Conservation (phyloP, 768 basidiomycete genomes). For the Trametes gibbosa region DNA sequence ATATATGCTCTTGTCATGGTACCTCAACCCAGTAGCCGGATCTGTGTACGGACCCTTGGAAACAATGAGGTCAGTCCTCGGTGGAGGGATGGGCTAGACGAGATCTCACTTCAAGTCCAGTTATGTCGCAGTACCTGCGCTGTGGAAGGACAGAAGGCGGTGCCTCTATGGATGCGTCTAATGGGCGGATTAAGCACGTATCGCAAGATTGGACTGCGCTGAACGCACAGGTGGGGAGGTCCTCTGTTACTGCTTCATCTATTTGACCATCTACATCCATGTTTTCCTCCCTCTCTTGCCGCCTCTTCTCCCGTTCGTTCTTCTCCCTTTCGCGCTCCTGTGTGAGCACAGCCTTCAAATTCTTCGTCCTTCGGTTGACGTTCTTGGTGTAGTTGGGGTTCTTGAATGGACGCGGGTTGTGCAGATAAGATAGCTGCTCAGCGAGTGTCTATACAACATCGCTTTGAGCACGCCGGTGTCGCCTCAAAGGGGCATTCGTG, state of each 20-base stretch:
- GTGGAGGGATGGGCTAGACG: too few relatives aligned
- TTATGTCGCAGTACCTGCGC: constrained; percentile 81
- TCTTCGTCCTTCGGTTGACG: constrained; percentile 69
- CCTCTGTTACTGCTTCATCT: constrained; percentile 34
- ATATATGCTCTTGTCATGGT: constrained; percentile 86
- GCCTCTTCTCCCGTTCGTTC: constrained; percentile 58
- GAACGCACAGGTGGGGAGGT: constrained; percentile 67
- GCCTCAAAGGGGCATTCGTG: neutral
- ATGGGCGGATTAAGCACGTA: neutral
- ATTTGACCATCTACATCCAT: constrained; percentile 55
- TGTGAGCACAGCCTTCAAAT: constrained; percentile 72
- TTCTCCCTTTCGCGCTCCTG: constrained; percentile 79
- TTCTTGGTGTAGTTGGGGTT: constrained; percentile 70
- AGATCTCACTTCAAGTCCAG: constrained; percentile 66
- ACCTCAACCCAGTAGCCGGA: constrained; percentile 74
- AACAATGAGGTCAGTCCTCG: too few relatives aligned
- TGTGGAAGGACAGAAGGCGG: constrained; percentile 79
- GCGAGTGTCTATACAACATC: constrained; percentile 52
- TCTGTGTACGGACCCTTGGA: constrained; percentile 78
- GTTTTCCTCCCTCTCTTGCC: constrained; percentile 49
- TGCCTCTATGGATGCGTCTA: constrained; percentile 81
- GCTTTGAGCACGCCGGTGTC: neutral
- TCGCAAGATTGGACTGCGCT: neutral
- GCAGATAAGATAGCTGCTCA: constrained; percentile 71
- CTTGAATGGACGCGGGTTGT: constrained; percentile 75